Base-by-base conservation (phyloP, 1,284 basidiomycete species). In the Rhodotorula glutinis region DNA sequence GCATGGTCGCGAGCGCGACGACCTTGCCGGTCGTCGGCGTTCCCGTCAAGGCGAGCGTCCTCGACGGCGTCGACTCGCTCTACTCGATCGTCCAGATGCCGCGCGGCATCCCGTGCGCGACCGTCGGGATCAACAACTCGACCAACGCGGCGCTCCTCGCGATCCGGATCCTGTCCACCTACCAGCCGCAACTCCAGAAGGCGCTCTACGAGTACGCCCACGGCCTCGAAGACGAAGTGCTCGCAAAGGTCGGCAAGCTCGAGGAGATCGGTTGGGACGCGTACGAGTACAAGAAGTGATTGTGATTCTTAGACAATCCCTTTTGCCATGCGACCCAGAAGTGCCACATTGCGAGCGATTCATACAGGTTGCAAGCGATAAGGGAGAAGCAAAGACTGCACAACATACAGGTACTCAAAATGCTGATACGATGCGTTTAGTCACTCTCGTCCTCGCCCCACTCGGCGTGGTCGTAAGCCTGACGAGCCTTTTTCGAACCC, bases 81-180 rank as follows among this genome's bases (percentile, higher is more conserved):
- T 88, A 97, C 79, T 94, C 91, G 77, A 98, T 99, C 74, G 92
- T 99, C 17, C 95, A 98, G 82, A 99, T 99, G 95, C 95, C 95
- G 90, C 86, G 95, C 55, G 96, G 95, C 30, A 91, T 98, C 68
- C 95, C 95, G 4, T 92, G 96, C 13, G 95, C 96, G 2, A 97
- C 94, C 2, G 93, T 98, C 16, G 95, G 94, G 2, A 98, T 98
- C 79, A 94, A 95, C 80, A 97, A 97, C 78, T 87, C 89, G 25
- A 92, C 88, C 66, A 99, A 99, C 76, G 95, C 94, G 0, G 95
- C 89, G 1, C 81, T 98, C 4, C 85, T 98, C 13, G 94, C 96
- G 0, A 85, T 96, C 10, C 86, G 95, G 17, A 95, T 97, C 47
- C 83, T 98, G 2, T 87, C 87, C 3, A 83, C 87, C 0, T 86